A percentile compares a stretch with the other conserved stretches of the same genome.
These are phyloP conservation scores for Paramecium caudatum DNA, from an alignment of 73 alveolate genomes.

Conservation along the genomic window DNA sequence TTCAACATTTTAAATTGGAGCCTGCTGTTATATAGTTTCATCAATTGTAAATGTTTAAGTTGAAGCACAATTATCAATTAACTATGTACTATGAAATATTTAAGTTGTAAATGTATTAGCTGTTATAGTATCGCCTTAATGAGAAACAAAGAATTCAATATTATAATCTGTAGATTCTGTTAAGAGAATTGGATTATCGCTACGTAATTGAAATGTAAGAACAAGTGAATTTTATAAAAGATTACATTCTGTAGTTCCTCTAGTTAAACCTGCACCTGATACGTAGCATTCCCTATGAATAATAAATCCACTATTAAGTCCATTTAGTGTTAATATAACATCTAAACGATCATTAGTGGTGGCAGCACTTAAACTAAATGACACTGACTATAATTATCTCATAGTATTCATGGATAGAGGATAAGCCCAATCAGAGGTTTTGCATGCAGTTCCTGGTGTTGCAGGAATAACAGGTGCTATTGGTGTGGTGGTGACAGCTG, in stretches of 20 bases:
- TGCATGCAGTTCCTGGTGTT: conserved; percentile 3
- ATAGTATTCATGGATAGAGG: background rate
- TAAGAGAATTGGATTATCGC: background rate
- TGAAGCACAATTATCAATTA: background rate
- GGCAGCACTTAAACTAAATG: background rate
- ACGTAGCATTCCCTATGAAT: conserved; percentile 48
- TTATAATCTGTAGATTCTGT: background rate
- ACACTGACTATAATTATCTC: background rate
- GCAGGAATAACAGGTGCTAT: conserved; percentile 45
- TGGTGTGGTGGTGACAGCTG: conserved; percentile 1
- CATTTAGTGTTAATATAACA: background rate
- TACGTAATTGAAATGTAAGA: conserved; percentile 11
- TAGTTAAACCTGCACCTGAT: conserved; percentile 12
- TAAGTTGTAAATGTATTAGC: conserved; percentile 5
- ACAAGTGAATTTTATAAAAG: background rate
- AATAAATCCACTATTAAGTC: conserved; percentile 3
- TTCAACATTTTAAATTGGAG: background rate
- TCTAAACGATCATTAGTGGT: conserved; percentile 46
- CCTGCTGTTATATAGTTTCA: background rate
- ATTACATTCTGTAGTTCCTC: background rate
- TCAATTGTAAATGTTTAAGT: conserved; percentile 21
- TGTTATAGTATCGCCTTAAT: conserved; percentile 37
- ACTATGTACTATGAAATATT: background rate
- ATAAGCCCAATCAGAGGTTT: conserved; percentile 27
- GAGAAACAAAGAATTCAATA: conserved; percentile 38